Percentiles rank a stretch among this genome's conserved stretches.
Conservation (phyloP, 2,329 filamentous ascomycete species). For the Trichoderma sp. region DNA sequence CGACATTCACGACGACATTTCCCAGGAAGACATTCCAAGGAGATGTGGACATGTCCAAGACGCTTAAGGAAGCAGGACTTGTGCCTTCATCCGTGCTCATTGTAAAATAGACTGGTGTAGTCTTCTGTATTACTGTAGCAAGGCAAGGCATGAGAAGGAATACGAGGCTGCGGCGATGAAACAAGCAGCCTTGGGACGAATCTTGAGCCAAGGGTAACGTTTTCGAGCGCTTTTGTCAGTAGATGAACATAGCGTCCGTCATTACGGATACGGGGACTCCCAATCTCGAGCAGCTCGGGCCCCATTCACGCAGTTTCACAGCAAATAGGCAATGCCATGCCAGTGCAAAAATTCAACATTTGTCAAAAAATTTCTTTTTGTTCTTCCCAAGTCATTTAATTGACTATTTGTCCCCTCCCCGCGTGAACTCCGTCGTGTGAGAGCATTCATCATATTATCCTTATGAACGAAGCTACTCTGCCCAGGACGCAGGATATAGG, state of each 20-base stretch:
- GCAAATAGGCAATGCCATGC: conserved; percentile 20
- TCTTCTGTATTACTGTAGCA: not conserved
- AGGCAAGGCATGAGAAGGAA: not conserved
- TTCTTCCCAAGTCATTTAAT: conserved; percentile 40
- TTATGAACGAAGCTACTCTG: conserved; percentile 49
- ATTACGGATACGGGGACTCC: not conserved
- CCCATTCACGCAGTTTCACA: conserved; percentile 1
- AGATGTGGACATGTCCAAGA: conserved; percentile 77
- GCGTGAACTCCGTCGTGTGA: conserved; percentile 44
- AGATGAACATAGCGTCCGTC: conserved; percentile 3
- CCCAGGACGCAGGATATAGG: conserved; percentile 47
- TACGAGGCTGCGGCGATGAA: not conserved
- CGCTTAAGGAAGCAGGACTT: conserved; percentile 86
- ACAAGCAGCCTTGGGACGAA: not conserved
- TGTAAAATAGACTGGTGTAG: conserved; percentile 53
- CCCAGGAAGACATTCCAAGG: conserved; percentile 78
- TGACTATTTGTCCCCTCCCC: conserved; percentile 41
- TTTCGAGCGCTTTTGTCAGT: not conserved
- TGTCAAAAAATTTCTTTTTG: conserved; percentile 38
- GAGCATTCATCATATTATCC: conserved; percentile 46
- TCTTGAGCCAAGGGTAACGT: not conserved
- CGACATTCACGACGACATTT: conserved; percentile 82
- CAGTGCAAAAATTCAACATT: not conserved
- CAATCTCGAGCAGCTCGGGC: not conserved
- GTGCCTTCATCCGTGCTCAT: conserved; percentile 90